Conservation (phyloP, 441 rosid species). For the Mallotus repandus region DNA sequence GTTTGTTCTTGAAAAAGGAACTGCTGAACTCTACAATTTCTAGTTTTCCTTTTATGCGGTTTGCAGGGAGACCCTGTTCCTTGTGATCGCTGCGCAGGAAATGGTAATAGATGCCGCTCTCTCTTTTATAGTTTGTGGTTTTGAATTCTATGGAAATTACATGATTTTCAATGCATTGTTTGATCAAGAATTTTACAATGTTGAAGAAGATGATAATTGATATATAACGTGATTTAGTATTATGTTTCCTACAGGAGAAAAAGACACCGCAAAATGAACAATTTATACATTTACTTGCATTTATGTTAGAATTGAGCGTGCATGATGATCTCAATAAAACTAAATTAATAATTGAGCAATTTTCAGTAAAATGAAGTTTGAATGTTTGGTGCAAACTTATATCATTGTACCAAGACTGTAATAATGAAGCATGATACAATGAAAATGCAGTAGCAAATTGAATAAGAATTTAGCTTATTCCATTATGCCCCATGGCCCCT, state of each 20-base stretch:
- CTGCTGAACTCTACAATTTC: neutral
- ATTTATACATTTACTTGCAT: no score
- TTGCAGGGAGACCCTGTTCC: constrained; percentile 93
- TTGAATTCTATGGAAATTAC: neutral
- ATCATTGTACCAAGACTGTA: neutral
- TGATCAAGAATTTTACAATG: no score
- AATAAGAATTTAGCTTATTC: neutral
- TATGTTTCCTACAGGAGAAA: no score
- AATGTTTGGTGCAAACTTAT: neutral
- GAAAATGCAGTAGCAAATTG: neutral
- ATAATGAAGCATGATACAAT: neutral
- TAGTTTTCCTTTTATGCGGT: neutral
- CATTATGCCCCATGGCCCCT: neutral
- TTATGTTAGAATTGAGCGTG: no score
- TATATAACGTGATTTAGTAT: no score
- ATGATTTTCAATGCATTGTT: no score
- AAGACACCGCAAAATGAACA: rapidly evolving
- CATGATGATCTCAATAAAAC: neutral
- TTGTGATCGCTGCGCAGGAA: constrained; percentile 88
- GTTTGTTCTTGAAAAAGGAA: no score
- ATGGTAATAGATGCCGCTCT: constrained; percentile 42
- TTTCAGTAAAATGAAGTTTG: neutral
- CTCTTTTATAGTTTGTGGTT: constrained; percentile 1
- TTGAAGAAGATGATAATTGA: no score
- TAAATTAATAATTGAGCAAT: no score